These are phyloP conservation scores for Globisporangium emineosum DNA, from an alignment of 352 stramenopile species.

Conservation along the genomic window DNA sequence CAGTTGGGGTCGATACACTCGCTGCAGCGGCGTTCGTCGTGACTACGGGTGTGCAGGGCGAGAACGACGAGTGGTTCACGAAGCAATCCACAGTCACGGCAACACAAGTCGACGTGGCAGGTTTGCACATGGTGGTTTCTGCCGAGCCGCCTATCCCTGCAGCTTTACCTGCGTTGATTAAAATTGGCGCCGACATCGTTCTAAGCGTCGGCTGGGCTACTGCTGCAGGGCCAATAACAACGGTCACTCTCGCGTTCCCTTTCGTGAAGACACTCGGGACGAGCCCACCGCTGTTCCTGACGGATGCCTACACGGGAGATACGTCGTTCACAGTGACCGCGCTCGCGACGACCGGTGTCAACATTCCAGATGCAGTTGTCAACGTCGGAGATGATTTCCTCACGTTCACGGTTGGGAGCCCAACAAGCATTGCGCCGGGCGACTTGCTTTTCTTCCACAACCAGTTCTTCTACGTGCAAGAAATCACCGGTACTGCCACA, in stretches of 20 bases:
- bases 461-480: constrained; percentile 46
- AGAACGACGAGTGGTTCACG: constrained; percentile 59
- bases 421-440: constrained; percentile 10
- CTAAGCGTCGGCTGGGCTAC: background rate
- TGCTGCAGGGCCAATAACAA: too few relatives aligned
- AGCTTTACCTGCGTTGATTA: constrained; percentile 23
- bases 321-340: constrained; percentile 16
- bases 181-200: constrained; percentile 26
- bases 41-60: constrained; percentile 38
- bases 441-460: constrained; percentile 60
- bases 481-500: too few relatives aligned
- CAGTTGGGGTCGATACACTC: constrained; percentile 21
- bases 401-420: constrained; percentile 9
- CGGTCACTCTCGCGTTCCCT: too few relatives aligned
- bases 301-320: background rate
- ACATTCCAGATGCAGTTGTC: background rate
- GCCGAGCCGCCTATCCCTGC: too few relatives aligned
- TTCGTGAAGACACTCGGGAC: constrained; percentile 24
- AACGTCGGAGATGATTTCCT: constrained; percentile 19
- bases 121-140: too few relatives aligned
- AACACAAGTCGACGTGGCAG: background rate
- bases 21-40: constrained; percentile 30
- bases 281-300: constrained; percentile 18
- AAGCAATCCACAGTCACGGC: constrained; percentile 18
- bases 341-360: background rate